Evolutionary conservation across 176 grass and related monocot genomes (phyloP).

Genomic region (Musa itinerans): DNA sequence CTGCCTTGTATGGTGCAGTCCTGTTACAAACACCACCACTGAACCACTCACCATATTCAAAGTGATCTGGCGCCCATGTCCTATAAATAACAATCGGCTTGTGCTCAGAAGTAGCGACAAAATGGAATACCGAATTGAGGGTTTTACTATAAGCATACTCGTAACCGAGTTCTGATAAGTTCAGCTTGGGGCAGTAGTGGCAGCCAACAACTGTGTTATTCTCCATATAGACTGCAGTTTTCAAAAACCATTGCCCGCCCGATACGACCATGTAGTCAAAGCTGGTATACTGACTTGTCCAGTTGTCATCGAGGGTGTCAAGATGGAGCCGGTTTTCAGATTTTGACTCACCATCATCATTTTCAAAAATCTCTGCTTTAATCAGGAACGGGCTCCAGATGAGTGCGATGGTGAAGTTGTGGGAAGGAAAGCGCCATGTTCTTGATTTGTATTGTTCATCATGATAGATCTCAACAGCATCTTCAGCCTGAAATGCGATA

Average conservation of each 20-base stretch:
- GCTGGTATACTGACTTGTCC: slow-evolving; percentile 44
- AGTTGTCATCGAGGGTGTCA: slow-evolving; percentile 49
- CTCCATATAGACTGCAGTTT: slow-evolving; percentile 49
- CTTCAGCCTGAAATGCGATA: slow-evolving; percentile 1
- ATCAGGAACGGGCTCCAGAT: slow-evolving; percentile 73
- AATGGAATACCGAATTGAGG: slow-evolving; percentile 47
- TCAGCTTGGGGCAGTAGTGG: slow-evolving; percentile 61
- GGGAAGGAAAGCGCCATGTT: slow-evolving; percentile 32
- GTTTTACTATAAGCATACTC: slow-evolving; percentile 51
- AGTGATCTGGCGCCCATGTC: slow-evolving; percentile 86
- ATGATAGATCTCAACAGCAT: not conserved
- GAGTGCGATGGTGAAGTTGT: slow-evolving; percentile 65
- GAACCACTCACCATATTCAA: slow-evolving; percentile 78
- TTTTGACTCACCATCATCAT: slow-evolving; percentile 57
- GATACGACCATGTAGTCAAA: slow-evolving; percentile 77
- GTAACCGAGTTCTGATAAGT: slow-evolving; percentile 48
- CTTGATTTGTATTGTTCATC: slow-evolving; percentile 11
- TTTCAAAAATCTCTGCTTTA: slow-evolving; percentile 66
- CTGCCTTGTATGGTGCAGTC: slow-evolving; percentile 51
- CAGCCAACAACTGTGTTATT: slow-evolving; percentile 54
- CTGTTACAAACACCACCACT: slow-evolving; percentile 47
- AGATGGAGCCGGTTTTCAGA: slow-evolving; percentile 72
- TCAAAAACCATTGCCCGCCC: slow-evolving; percentile 93
- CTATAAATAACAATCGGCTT: slow-evolving; percentile 66
- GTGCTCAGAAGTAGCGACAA: slow-evolving; percentile 34